Evolutionary conservation across 805 yeast species (phyloP).

Genomic region (Ogataea philodendri): DNA sequence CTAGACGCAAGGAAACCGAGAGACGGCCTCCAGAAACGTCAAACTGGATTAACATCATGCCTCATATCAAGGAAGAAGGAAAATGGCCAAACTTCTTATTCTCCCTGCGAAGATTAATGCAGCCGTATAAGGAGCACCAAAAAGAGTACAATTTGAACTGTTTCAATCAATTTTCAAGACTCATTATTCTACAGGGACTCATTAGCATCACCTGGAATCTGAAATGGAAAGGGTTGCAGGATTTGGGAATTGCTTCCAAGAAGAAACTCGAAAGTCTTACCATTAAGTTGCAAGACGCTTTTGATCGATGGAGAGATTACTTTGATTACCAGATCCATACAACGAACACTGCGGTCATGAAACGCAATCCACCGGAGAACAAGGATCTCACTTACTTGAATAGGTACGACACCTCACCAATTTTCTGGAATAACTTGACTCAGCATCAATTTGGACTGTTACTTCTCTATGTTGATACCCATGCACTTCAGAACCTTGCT

Average conservation of each 20-base stretch:
- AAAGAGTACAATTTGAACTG: constrained; percentile 36
- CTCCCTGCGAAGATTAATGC: constrained; percentile 35
- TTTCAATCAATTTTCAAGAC: constrained; percentile 38
- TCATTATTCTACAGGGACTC: constrained; percentile 38
- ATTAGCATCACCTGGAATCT: constrained; percentile 16
- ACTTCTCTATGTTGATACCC: constrained; percentile 11
- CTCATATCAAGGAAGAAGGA: constrained; percentile 31
- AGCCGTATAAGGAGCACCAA: constrained; percentile 30
- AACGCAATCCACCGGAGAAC: neutral
- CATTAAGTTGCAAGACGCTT: constrained; percentile 32
- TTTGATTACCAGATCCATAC: constrained; percentile 35
- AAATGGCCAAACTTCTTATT: constrained; percentile 40
- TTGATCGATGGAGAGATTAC: constrained; percentile 37
- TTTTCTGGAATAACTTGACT: constrained; percentile 31
- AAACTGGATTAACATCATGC: constrained; percentile 17
- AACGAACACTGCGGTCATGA: constrained; percentile 8
- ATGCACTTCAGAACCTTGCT: constrained; percentile 10
- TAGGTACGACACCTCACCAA: constrained; percentile 34
- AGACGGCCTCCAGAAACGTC: constrained; percentile 2
- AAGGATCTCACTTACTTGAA: constrained; percentile 22
- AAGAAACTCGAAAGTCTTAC: constrained; percentile 31
- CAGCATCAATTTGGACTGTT: constrained; percentile 16
- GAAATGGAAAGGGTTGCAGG: constrained; percentile 26
- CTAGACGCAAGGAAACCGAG: constrained; percentile 18
- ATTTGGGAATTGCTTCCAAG: constrained; percentile 36